Conservation (phyloP, 805 yeast species). For the Pichia gijzeniarum region DNA sequence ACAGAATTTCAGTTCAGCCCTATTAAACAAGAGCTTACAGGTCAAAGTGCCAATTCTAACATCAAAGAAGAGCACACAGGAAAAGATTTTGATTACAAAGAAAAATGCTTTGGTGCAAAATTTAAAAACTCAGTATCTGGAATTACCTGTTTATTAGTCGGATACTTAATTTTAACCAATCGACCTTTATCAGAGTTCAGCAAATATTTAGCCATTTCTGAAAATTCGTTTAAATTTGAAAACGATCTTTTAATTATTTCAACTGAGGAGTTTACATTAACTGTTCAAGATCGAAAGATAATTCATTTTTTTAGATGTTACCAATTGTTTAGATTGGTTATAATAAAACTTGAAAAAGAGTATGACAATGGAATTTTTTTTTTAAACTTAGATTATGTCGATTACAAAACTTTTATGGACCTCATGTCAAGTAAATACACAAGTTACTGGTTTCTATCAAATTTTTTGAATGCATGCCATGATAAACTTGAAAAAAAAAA, state of each 20-base stretch:
- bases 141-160: conserved; percentile 5
- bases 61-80: background rate
- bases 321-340: background rate
- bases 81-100: background rate
- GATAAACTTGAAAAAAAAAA: background rate
- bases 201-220: conserved; percentile 1
- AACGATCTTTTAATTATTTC: background rate
- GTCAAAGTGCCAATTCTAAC: too few species aligned
- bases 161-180: conserved; percentile 4
- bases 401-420: conserved; percentile 1
- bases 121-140: conserved; percentile 3
- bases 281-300: background rate
- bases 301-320: conserved; percentile 1
- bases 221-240: background rate
- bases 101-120: background rate
- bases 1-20: background rate
- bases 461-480: conserved; percentile 5
- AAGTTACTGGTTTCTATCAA: background rate
- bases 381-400: conserved; percentile 1
- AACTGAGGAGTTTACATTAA: background rate
- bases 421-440: conserved; percentile 5
- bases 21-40: background rate
- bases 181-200: conserved; percentile 1
- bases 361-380: background rate
- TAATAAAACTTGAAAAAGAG: background rate